These are phyloP conservation scores for Eucalyptus sp. DNA, from an alignment of 345 rosid species.

Conservation along the genomic window DNA sequence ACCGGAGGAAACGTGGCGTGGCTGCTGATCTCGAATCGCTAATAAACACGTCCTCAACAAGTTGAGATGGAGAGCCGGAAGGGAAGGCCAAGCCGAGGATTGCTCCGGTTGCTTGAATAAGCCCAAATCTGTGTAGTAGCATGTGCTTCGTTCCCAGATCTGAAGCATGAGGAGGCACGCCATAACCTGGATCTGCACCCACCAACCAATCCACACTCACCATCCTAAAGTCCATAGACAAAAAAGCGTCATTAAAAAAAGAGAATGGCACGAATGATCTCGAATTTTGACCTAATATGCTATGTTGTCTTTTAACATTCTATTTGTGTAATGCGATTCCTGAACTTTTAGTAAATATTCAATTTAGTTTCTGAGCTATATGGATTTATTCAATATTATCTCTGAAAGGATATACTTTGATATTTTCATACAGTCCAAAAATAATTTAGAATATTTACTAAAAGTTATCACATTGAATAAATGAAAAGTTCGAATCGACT, in stretches of 20 bases:
- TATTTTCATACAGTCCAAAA: neutral
- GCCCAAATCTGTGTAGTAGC: neutral
- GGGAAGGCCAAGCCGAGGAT: neutral
- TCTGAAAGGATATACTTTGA: accelerated
- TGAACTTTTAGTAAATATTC: accelerated
- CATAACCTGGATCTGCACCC: neutral
- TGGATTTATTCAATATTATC: neutral
- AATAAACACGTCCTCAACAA: neutral
- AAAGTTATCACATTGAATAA: accelerated
- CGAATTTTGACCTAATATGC: accelerated
- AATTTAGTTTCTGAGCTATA: accelerated
- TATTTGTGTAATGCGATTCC: accelerated
- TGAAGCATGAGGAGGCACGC: neutral
- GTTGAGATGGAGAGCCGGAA: neutral
- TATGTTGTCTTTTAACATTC: accelerated
- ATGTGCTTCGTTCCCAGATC: neutral
- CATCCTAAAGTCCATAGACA: neutral
- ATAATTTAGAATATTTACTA: neutral
- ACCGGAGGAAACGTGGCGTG: neutral
- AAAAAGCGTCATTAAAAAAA: neutral
- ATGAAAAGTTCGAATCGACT: accelerated
- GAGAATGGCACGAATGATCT: accelerated
- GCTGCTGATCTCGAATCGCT: neutral
- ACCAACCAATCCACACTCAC: neutral
- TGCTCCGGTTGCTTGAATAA: neutral